These are phyloP conservation scores for Mariannaea elegans DNA, from an alignment of 2,329 filamentous ascomycete species.

Conservation along the genomic window DNA sequence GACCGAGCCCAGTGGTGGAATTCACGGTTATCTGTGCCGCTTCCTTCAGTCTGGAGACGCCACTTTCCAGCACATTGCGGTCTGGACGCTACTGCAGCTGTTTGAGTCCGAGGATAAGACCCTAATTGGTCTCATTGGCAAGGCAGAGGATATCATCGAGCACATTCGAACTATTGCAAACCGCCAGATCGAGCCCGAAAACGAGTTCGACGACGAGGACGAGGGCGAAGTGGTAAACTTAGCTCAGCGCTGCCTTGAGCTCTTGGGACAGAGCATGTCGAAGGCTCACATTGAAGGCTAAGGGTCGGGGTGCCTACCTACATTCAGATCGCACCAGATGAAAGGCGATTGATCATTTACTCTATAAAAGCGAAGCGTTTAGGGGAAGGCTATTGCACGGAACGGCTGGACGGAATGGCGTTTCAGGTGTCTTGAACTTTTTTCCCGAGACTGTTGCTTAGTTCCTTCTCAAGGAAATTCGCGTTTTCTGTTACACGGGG, in stretches of 20 bases:
- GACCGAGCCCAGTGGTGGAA: conserved; percentile 90
- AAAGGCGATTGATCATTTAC: conserved; percentile 33
- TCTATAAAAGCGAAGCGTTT: conserved; percentile 41
- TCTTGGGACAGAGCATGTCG: conserved; percentile 78
- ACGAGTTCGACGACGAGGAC: conserved; percentile 87
- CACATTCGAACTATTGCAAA: conserved; percentile 94
- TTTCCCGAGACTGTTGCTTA: conserved; percentile 39
- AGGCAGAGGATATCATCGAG: conserved; percentile 88
- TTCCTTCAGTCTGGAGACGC: conserved; percentile 95
- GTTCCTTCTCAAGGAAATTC: conserved; percentile 28
- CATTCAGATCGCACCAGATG: conserved; percentile 5
- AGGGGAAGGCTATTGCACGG: conserved; percentile 23
- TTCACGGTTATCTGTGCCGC: conserved; percentile 92
- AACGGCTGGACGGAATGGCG: conserved; percentile 38
- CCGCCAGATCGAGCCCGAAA: conserved; percentile 86
- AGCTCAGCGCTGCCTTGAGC: conserved; percentile 87
- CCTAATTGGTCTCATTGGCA: conserved; percentile 87
- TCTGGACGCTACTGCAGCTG: conserved; percentile 95
- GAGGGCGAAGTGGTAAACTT: conserved; percentile 93
- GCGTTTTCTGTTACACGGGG: conserved; percentile 28
- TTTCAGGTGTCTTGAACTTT: conserved; percentile 43
- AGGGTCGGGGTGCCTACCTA: conserved; percentile 4
- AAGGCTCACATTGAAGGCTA: conserved; percentile 87
- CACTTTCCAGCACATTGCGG: conserved; percentile 98
- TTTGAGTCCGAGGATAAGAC: conserved; percentile 94